phyloP scores from a whole-genome alignment of 2,329 filamentous ascomycete genomes.

The Neonectria hederae region DNA sequence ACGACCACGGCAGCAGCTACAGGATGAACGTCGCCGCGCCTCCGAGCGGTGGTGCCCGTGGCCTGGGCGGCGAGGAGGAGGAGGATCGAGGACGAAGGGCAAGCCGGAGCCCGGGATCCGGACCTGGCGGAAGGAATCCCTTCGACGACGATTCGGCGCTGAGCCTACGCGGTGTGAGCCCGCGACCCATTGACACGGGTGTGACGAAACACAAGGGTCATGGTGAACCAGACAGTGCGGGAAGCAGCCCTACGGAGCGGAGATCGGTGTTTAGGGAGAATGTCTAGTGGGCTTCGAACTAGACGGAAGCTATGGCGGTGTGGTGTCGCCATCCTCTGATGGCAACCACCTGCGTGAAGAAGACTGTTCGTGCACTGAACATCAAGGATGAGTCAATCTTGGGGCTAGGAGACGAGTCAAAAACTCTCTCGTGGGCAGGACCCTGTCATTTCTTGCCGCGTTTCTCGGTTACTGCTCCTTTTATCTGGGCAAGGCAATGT shows the following conservation, averaged over 20 bases:
- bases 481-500: conserved; percentile 12
- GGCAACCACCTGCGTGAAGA: not conserved
- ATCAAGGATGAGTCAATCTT: not conserved
- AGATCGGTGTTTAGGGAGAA: conserved; percentile 77
- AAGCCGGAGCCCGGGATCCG: conserved; percentile 54
- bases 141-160: conserved; percentile 76
- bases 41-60: conserved; percentile 41
- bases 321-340: not conserved
- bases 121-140: conserved; percentile 62
- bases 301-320: not conserved
- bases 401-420: conserved; percentile 7
- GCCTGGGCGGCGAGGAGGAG: conserved; percentile 40
- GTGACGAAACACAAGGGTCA: conserved; percentile 42
- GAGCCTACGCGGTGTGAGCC: conserved; percentile 77
- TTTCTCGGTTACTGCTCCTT: not conserved
- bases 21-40: conserved; percentile 59
- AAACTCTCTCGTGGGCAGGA: conserved; percentile 22
- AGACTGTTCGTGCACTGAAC: not conserved
- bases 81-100: conserved; percentile 54
- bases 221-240: conserved; percentile 50
- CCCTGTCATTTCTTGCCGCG: not conserved
- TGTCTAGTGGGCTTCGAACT: conserved; percentile 55
- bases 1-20: conserved; percentile 53
- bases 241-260: conserved; percentile 72
- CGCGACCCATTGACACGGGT: conserved; percentile 71